These are phyloP conservation scores for Dactylellina leptospora DNA, from an alignment of 2,329 filamentous ascomycete species.

Conservation along the genomic window DNA sequence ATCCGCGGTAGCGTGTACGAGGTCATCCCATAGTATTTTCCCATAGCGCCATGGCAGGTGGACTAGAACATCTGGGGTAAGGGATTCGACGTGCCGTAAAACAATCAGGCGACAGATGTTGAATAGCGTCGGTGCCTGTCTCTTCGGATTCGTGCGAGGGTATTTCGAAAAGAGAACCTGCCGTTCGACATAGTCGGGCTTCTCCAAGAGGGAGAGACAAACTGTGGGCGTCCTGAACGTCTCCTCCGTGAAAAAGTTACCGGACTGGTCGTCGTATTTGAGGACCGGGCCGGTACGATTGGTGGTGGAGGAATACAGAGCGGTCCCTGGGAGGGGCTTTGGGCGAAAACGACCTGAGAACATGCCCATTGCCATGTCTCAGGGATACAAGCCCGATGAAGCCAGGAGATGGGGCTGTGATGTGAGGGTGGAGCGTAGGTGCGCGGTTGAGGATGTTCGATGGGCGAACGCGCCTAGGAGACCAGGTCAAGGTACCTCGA, in stretches of 20 bases:
- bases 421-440: too few relatives aligned
- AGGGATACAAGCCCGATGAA: too few relatives aligned
- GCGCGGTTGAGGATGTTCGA: neutral
- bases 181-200: constrained; percentile 16
- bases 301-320: constrained; percentile 36
- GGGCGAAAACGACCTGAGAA: constrained; percentile 45
- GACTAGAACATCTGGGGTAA: constrained; percentile 38
- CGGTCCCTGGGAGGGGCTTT: constrained; percentile 45
- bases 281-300: constrained; percentile 40
- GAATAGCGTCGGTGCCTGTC: constrained; percentile 34
- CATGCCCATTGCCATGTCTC: constrained; percentile 29
- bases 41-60: constrained; percentile 37
- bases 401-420: too few relatives aligned
- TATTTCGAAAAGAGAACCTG: constrained; percentile 22
- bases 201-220: constrained; percentile 25
- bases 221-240: constrained; percentile 16
- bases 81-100: constrained; percentile 42
- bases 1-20: constrained; percentile 34
- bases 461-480: neutral
- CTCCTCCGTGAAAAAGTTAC: constrained; percentile 43
- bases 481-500: constrained; percentile 32
- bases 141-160: constrained; percentile 36
- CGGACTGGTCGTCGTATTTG: constrained; percentile 47
- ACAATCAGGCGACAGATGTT: constrained; percentile 39
- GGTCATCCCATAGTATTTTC: constrained; percentile 46